These are phyloP conservation scores for Cunninghamia lanceolata DNA, from an alignment of 75 land plant genomes.

Conservation along the genomic window DNA sequence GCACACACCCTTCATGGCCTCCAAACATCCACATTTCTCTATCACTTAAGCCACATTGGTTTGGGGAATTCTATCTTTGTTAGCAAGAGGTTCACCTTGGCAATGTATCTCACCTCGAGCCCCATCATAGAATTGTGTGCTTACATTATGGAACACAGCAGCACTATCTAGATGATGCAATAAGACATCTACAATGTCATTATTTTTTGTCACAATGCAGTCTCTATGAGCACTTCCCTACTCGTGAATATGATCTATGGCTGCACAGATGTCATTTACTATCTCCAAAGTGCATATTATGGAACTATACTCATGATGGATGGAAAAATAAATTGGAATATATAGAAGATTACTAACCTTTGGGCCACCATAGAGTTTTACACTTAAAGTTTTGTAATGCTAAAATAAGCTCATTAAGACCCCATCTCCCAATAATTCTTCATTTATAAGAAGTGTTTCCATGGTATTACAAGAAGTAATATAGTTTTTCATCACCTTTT, in stretches of 20 bases:
- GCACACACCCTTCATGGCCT: too few relatives aligned
- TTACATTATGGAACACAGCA: too few relatives aligned
- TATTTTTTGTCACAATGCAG: constrained; percentile 74
- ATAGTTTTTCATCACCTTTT: constrained; percentile 83
- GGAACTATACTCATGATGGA: constrained; percentile 83
- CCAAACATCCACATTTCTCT: too few relatives aligned
- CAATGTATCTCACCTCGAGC: constrained; percentile 87
- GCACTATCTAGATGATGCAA: constrained; percentile 56
- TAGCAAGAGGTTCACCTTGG: too few relatives aligned
- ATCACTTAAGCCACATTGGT: too few relatives aligned
- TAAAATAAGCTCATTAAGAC: constrained; percentile 52
- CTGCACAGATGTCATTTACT: constrained; percentile 77
- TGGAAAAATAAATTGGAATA: constrained; percentile 46
- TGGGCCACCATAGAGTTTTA: constrained; percentile 72
- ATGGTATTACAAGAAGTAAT: constrained; percentile 95
- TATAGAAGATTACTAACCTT: constrained; percentile 51
- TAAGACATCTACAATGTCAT: constrained; percentile 59
- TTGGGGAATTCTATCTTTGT: too few relatives aligned
- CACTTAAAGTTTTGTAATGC: constrained; percentile 67
- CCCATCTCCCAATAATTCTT: constrained; percentile 43
- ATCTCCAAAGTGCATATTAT: constrained; percentile 80
- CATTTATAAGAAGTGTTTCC: constrained; percentile 92
- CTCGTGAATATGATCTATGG: constrained; percentile 78
- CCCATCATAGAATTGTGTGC: too few relatives aligned
- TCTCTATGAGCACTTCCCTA: constrained; percentile 96